These are phyloP conservation scores for Pyropia haitanensis DNA, from an alignment of 23 red algal species.

Conservation along the genomic window DNA sequence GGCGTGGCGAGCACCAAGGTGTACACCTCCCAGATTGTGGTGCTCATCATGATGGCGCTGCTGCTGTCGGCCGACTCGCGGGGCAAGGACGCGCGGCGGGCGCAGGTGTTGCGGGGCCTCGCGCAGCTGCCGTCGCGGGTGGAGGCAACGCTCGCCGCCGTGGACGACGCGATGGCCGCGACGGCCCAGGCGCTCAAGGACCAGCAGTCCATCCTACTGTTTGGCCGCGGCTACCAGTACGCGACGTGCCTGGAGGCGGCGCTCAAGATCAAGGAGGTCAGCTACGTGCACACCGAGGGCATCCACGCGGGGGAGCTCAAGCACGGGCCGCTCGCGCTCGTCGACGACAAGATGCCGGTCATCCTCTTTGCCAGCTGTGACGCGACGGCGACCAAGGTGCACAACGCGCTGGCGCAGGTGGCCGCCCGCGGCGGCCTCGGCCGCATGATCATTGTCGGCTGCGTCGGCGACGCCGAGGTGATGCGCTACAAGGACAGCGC, in stretches of 20 bases:
- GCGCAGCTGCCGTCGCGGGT: conserved; percentile 40
- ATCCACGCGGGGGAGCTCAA: conserved; percentile 98
- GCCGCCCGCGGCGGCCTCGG: conserved; percentile 63
- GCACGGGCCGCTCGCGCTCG: conserved; percentile 88
- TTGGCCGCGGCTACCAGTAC: conserved; percentile 92
- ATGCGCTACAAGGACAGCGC: conserved; percentile 30
- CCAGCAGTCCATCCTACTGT: conserved; percentile 66
- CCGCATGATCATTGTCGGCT: conserved; percentile 87
- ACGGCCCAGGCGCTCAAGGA: conserved; percentile 43
- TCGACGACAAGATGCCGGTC: conserved; percentile 95
- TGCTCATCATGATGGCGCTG: conserved; percentile 80
- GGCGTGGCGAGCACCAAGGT: conserved; percentile 94
- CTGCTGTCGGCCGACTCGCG: conserved; percentile 63
- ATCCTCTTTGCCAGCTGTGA: conserved; percentile 82
- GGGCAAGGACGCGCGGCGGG: conserved; percentile 55
- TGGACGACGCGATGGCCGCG: conserved; percentile 38
- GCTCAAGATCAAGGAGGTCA: conserved; percentile 95
- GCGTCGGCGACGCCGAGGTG: conserved; percentile 56
- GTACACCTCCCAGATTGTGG: conserved; percentile 96
- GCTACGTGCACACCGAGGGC: conserved; percentile 97
- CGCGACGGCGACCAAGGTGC: conserved; percentile 49
- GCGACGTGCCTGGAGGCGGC: conserved; percentile 91
- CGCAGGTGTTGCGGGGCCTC: conserved; percentile 64
- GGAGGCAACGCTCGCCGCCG: conserved; percentile 25
- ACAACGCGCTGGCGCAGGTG: conserved; percentile 88